Evolutionary conservation across 129 eudicot genomes (phyloP), one percentile per base, ranked within the genome.

Genomic region (Saposhnikovia divaricata): DNA sequence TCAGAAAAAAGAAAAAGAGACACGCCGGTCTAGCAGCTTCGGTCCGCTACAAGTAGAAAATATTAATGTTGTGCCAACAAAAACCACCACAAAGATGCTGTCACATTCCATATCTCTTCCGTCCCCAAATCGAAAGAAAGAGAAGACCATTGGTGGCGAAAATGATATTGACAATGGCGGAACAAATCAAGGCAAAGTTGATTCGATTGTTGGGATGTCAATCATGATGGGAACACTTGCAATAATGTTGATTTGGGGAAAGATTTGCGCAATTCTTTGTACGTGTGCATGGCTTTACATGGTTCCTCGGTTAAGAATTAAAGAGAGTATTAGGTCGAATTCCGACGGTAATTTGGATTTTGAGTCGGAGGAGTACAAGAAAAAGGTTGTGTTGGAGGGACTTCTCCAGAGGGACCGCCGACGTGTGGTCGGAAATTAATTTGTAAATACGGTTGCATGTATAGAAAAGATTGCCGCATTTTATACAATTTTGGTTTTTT

Each of bases 211-310:
- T 71, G 96, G 96, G 18, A 82, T 88, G 87, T 76, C 88, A 40
- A 57, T 89, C 68, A 48, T 91, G 61, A 28, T 89, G 83, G 88
- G 89, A 31, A 79, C 84, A 16, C 77, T 91, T 0, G 63, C 77
- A 0, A 82, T 87, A 71, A 82, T 91, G 93, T 34, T 89, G 63
- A 12, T 89, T 47, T 89, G 96, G 92, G 96, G 96, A 23, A 91
- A 87, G 73, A 5, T 89, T 31, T 91, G 90, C 70, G 96, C 96
- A 5, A 85, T 91, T 78, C 43, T 91, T 34, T 91, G 92, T 77
- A 87, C 93, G 74, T 85, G 83, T 74, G 89, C 91, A 51, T 91
- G 96, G 93, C 83, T 91, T 38, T 89, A 81, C 63, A 69, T 87
- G 25, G 81, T 84, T 9, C 89, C 91, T 15, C 81, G 83, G 42